These are phyloP conservation scores for Neodidymelliopsis sp. DNA, from an alignment of 2,329 filamentous ascomycete genomes.

Conservation along the genomic window DNA sequence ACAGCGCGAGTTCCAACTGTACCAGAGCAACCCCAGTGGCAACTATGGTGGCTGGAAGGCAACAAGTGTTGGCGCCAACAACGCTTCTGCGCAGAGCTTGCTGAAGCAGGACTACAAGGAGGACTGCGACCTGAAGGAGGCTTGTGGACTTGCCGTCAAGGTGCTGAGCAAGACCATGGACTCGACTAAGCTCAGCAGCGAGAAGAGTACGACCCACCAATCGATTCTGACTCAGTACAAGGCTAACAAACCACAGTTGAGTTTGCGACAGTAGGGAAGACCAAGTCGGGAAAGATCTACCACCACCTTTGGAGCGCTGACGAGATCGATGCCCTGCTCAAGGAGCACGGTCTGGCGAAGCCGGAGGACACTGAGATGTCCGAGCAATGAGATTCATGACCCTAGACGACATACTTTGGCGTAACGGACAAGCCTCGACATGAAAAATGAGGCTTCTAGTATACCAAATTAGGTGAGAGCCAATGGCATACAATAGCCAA, in stretches of 20 bases:
- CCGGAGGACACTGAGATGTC: constrained; percentile 48
- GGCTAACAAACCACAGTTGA: constrained; percentile 70
- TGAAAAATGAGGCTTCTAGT: constrained; percentile 42
- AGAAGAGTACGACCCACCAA: constrained; percentile 83
- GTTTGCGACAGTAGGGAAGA: constrained; percentile 97
- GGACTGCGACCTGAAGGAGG: constrained; percentile 94
- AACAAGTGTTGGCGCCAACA: constrained; percentile 96
- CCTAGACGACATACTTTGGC: constrained; percentile 27
- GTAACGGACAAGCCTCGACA: constrained; percentile 33
- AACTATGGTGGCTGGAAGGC: constrained; percentile 99
- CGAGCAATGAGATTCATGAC: constrained; percentile 40
- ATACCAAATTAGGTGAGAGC: constrained; percentile 43
- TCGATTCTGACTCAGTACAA: constrained; percentile 1
- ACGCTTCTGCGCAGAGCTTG: constrained; percentile 94
- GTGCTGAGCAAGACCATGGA: constrained; percentile 99
- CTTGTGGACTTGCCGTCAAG: constrained; percentile 96
- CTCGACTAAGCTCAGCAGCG: constrained; percentile 96
- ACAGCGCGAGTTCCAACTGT: constrained; percentile 95
- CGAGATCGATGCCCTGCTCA: constrained; percentile 91
- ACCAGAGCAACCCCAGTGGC: constrained; percentile 97
- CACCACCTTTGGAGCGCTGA: constrained; percentile 97
- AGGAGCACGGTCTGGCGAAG: constrained; percentile 94
- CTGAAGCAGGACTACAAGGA: constrained; percentile 99
- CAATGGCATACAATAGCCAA: constrained; percentile 35
- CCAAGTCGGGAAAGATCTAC: constrained; percentile 94